Base-by-base conservation (phyloP, 1,284 basidiomycete species). In the Ganoderma resinaceum region DNA sequence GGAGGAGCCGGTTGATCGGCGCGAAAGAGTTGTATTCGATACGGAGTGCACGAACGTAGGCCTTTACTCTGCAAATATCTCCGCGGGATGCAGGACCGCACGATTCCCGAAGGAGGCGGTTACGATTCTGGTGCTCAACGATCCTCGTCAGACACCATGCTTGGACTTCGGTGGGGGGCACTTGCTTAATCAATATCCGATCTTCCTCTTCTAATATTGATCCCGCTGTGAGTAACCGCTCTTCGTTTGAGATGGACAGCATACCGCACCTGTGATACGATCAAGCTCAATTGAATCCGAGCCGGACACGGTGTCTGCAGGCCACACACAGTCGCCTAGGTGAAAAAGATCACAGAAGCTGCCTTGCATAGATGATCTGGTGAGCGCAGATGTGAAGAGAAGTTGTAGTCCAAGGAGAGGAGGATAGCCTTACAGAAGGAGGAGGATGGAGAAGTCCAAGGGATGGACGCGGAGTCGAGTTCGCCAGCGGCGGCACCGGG, bases 21-120 rank as follows among this genome's bases (percentile, higher is more conserved):
- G 46, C 46, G 31, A 23, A 16, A 12, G 5, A 16, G 46, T 62
- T 62, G 61, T 62, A 62, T 11, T 35, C 31, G 61, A 31, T 37
- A 16, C 61, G 61, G 5, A 62, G 61, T 6, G 29, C 61, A 4
- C 61, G 61, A 12, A 62, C 52, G 26, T 43, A 16, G 42, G 26
- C 2, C 29, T 61, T 61, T 8, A 4, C 23, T 43, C 46, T 26
- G 33, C 7, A 52, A 23, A 52, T 18, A 23, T 4, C 23, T 40
- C 23, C 37, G 35, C 4, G 6, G 23, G n/a, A 18, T 26, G 49
- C 16, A 12, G 42, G 18, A 38, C 23, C 18, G 35, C 11, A 26
- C 6, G 20, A 2, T 6, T 37, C 11, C 11, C 58, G 61, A 11
- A 60, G 18, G 6, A 3, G 9, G 8, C 12, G 58, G 12, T 23